Percentiles rank a stretch among this genome's conserved stretches.
These are phyloP conservation scores for Pseudotsuga menziesii DNA, from an alignment of 75 land plant genomes.

Conservation along the genomic window DNA sequence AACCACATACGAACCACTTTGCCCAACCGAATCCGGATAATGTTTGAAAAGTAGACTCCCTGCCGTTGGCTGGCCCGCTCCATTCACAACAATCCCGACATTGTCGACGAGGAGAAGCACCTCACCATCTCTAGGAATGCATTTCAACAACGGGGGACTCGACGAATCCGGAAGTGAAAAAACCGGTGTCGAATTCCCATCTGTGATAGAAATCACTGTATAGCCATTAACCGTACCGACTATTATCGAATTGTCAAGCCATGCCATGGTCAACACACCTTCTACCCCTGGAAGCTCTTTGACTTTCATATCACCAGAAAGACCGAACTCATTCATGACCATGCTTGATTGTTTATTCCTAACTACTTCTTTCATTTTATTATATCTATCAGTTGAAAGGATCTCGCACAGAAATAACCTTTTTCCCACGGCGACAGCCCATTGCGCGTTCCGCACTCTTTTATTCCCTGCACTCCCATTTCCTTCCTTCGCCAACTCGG, in stretches of 20 bases:
- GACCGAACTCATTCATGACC: conserved; percentile 9
- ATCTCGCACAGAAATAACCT: conserved; percentile 60
- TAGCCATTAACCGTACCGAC: conserved; percentile 67
- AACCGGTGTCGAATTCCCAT: conserved; percentile 40
- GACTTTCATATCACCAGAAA: conserved; percentile 23
- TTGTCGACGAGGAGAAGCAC: conserved; percentile 80
- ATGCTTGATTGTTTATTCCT: background rate
- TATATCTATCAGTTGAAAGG: conserved; percentile 16
- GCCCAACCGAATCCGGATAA: conserved; percentile 77
- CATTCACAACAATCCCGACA: conserved; percentile 67
- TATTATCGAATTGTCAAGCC: conserved; percentile 77
- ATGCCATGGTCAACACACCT: conserved; percentile 61
- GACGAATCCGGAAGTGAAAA: conserved; percentile 71
- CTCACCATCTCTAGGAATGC: conserved; percentile 46
- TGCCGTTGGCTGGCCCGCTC: conserved; percentile 69
- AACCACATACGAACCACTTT: conserved; percentile 56
- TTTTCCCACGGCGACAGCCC: conserved; percentile 45
- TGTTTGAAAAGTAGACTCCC: conserved; percentile 72
- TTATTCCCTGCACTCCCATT: conserved; percentile 7
- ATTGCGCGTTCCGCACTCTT: conserved; percentile 15
- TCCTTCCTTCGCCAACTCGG: background rate
- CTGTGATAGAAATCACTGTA: conserved; percentile 31
- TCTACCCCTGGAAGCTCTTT: conserved; percentile 65
- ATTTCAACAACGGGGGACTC: conserved; percentile 49
- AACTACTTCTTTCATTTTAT: conserved; percentile 4